These are phyloP conservation scores for Peziza echinospora DNA, from an alignment of 495 filamentous ascomycete species.

Conservation along the genomic window DNA sequence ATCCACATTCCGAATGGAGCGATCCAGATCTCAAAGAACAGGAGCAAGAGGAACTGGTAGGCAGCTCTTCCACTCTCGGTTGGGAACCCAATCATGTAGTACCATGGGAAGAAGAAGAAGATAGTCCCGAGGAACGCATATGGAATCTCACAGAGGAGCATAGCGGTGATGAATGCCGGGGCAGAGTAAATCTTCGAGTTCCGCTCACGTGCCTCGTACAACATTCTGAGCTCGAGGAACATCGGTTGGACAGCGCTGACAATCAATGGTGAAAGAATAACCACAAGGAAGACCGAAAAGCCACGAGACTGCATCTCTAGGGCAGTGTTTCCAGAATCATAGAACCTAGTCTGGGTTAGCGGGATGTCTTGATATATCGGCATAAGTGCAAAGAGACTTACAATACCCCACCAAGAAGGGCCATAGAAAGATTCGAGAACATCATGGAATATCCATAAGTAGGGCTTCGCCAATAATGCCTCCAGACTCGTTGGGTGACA, in stretches of 20 bases:
- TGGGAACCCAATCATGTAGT: slow-evolving; percentile 29
- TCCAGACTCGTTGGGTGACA: slow-evolving; percentile 44
- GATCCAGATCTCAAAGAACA: slow-evolving; percentile 54
- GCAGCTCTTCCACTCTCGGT: slow-evolving; percentile 12
- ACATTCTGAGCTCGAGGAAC: slow-evolving; percentile 40
- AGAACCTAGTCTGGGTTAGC: slow-evolving; percentile 3
- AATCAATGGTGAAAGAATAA: slow-evolving; percentile 17
- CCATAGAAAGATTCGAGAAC: slow-evolving; percentile 45
- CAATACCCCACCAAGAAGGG: slow-evolving; percentile 24
- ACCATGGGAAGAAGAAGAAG: slow-evolving; percentile 39
- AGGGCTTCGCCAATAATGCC: slow-evolving; percentile 46
- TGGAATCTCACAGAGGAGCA: slow-evolving; percentile 52
- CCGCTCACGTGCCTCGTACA: slow-evolving; percentile 50
- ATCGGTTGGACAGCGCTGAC: slow-evolving; percentile 49
- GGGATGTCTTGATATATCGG: background rate
- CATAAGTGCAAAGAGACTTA: slow-evolving; percentile 7
- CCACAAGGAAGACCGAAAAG: slow-evolving; percentile 16
- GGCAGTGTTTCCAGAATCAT: slow-evolving; percentile 15
- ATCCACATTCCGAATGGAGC: slow-evolving; percentile 56
- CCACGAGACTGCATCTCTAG: slow-evolving; percentile 17
- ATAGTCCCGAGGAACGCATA: slow-evolving; percentile 41
- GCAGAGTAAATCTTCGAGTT: slow-evolving; percentile 51
- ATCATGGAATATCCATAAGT: slow-evolving; percentile 58
- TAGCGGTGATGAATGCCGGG: slow-evolving; percentile 45
- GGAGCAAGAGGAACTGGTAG: slow-evolving; percentile 21